A percentile compares a stretch with the other conserved stretches of the same genome.
Evolutionary conservation across 2,329 filamentous ascomycete genomes (phyloP).

Genomic region (Aureobasidium sp.): DNA sequence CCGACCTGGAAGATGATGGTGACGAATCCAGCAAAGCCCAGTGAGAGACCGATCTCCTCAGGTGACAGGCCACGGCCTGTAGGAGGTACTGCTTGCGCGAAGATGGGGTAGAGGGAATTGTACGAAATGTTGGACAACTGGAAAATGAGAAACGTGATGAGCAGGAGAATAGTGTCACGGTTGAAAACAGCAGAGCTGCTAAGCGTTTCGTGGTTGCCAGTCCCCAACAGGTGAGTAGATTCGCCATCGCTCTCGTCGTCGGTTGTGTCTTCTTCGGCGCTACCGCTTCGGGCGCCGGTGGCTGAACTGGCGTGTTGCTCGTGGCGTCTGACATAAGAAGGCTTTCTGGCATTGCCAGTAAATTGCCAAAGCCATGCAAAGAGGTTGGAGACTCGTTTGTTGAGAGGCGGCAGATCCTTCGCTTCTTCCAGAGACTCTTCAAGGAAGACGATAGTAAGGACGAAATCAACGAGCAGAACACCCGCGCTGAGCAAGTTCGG

Average conservation of each 20-base stretch:
- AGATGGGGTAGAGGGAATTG: conserved; percentile 92
- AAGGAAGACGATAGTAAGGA: conserved; percentile 69
- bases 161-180: conserved; percentile 69
- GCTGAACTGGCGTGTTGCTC: conserved; percentile 15
- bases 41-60: conserved; percentile 71
- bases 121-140: conserved; percentile 91
- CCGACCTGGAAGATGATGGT: conserved; percentile 88
- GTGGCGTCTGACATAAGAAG: conserved; percentile 47
- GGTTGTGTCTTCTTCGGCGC: conserved; percentile 31
- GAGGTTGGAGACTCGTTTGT: conserved; percentile 48
- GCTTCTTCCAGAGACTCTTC: conserved; percentile 75
- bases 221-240: conserved; percentile 9
- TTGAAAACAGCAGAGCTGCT: conserved; percentile 58
- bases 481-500: conserved; percentile 73
- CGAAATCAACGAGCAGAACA: conserved; percentile 62
- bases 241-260: conserved; percentile 28
- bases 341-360: conserved; percentile 43
- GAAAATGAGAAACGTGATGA: conserved; percentile 84
- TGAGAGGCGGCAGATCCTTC: conserved; percentile 50
- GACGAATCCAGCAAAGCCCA: conserved; percentile 73
- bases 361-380: conserved; percentile 66
- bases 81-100: conserved; percentile 65
- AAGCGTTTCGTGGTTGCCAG: conserved; percentile 34
- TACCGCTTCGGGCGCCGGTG: conserved; percentile 16
- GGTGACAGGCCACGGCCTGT: conserved; percentile 68